Base-by-base conservation (phyloP, 805 yeast species). In the Henningerozyma blattae region DNA sequence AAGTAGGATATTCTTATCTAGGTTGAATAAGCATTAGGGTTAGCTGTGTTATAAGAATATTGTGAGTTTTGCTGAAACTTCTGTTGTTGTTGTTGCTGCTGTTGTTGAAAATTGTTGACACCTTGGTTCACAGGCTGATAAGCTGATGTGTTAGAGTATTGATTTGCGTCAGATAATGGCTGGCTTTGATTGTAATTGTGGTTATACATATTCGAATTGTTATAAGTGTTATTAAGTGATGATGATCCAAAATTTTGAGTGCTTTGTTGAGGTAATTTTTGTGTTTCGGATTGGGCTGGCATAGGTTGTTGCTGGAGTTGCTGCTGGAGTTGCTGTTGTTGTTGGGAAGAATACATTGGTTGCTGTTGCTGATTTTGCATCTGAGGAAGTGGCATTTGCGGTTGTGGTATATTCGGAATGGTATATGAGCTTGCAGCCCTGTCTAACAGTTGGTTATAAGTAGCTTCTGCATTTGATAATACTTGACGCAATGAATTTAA, bases 361-460 rank as follows among this genome's bases (percentile, higher is more conserved):
- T 25, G 15, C n/a, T 25, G 27, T 25, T 7, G 7, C 6, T 7
- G 22, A 20, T 7, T 16, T 5, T 29, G 15, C 10, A 31, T 34
- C 14, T 31, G 42, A 15, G 41, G 34, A 17, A 28, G 16, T 13
- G 40, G 50, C 14, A 39, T 18, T 15, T 25, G 35, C 6, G 27
- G 30, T 20, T 15, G 18, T 10, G 28, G 28, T 5, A 12, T 45
- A 43, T 13, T 6, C 4, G 17, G 27, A 24, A 12, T 28, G 14
- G 38, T 20, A 31, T 16, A 12, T 15, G 30, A 62, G 34, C 37
- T 52, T n/a, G 56, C 50, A n/a, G 64, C 62, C 17, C 67, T 64
- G 45, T 79, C 83, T 59, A 81, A 65, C 33, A 85, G 57, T 30
- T 71, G 69, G 47, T 82, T 83, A 54, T 85, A 91, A 8, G 69